Evolutionary conservation across 805 yeast species (phyloP), one percentile per base, ranked within the genome.

Genomic region (Saccharomycopsis olivae): DNA sequence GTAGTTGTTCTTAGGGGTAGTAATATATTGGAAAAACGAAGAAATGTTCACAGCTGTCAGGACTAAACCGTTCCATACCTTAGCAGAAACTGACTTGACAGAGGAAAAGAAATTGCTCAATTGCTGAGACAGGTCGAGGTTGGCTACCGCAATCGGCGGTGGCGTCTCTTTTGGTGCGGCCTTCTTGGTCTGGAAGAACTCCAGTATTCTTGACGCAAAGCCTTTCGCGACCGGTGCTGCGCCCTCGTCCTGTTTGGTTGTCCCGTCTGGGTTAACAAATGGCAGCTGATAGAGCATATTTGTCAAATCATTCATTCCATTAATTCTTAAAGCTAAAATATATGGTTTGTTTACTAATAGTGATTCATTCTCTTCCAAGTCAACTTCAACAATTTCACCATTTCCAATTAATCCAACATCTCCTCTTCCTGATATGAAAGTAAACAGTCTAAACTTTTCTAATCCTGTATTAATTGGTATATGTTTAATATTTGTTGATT

Each of bases 341-440:
- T 62, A 60, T 5, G 55, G 42, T 32, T 49, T 56, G 41, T 55
- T 59, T n/a, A 67, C 54, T 21, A 65, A 50, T 15, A 65, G 47
- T 34, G 61, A 59, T 41, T 67, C 70, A 18, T 52, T 56, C 29
- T 58, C 60, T 13, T 49, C 51, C 15, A 67, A 49, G 33, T 51
- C 53, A 13, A 64, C 52, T 39, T 57, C 56, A 46, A 64, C 64
- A 14, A 66, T 50, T n/a, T 63, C 51, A 1, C 72, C 71, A 29
- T 56, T 53, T 3, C 71, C 71, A 1, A 55, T 59, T 19, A 67
- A 45, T 2, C 67, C 70, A 13, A 61, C 54, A 31, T 57, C 60
- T 0, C 72, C 72, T 30, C 72, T 52, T 4, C 72, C 71, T 17
- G 60, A 56, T 8, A 67, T 40, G 30, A 67, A 55, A 5, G 60